Base-by-base conservation (phyloP, 768 basidiomycete genomes). In the Leccinum aurantiacum region DNA sequence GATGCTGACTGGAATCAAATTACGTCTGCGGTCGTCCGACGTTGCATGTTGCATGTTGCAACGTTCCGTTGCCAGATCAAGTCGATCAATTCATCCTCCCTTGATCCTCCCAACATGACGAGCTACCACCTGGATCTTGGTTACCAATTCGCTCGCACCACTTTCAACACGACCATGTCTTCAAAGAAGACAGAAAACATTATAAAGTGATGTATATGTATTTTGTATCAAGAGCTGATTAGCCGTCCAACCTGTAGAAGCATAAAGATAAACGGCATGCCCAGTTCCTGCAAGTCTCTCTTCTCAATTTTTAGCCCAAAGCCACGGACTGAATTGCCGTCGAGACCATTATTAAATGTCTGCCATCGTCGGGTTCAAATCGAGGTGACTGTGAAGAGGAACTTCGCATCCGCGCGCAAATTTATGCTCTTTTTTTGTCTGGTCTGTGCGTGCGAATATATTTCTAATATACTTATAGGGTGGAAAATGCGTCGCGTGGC, bases 221-320 rank as follows among this genome's bases (percentile, higher is more conserved):
- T 22, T 38, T 58, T 72, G 82, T 87, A 75, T 72, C 84, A 81
- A 77, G 77, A 80, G 76, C 86, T 87, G 87, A 89, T 89, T 89
- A 83, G 80, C 85, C 87, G 79, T 78, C 69, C 75, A 69, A 79
- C 78, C 84, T 74, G 73, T 82, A 64, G 68, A 62, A 65, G 50
- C 27, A 31, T 68, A 60, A 68, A 68, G 80, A 81, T 71, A 77
- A 80, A 83, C 80, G 84, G 81, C 85, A 88, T 87, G 87, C 87
- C 87, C 87, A 89, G 86, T 75, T 77, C 77, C 67, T 79, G 83
- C 60, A 60, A 44, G 59, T 44, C 27, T 79, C 62, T 86, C 78
- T 86, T 67, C 84, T 84, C 85, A 79, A 74, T 70, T 62, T 61
- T 27, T 72, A 70, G 62, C 60, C 8, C 52, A 29, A 60, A 31